Conservation (phyloP, 2,329 filamentous ascomycete genomes). For the Penicillium sp. region DNA sequence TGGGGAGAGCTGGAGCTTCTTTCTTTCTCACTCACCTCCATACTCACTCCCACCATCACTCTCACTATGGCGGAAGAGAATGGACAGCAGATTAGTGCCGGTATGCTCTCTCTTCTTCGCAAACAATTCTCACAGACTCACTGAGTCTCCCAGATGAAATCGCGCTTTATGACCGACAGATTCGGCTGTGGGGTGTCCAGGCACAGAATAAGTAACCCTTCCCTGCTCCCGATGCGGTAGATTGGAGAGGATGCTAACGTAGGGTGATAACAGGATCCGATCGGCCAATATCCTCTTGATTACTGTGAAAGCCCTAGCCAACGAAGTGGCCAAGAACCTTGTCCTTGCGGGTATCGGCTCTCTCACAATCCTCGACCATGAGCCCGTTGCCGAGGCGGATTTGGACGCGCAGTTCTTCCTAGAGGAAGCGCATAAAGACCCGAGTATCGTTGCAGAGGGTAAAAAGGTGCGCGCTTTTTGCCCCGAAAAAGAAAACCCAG, state of each 20-base stretch:
- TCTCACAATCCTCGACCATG: constrained; percentile 83
- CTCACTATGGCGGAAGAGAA: constrained; percentile 30
- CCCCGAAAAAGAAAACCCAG: background rate
- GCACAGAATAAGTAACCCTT: constrained; percentile 73
- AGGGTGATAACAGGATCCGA: constrained; percentile 67
- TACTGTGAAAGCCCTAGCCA: constrained; percentile 82
- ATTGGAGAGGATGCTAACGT: constrained; percentile 1
- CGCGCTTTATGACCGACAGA: constrained; percentile 95
- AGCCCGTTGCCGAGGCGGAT: constrained; percentile 75
- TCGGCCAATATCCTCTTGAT: constrained; percentile 88
- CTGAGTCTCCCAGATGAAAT: constrained; percentile 74
- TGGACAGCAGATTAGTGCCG: constrained; percentile 39
- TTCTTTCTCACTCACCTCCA: background rate
- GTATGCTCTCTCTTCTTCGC: constrained; percentile 22
- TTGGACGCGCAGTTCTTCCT: constrained; percentile 84
- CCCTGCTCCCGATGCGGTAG: background rate
- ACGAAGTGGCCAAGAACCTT: constrained; percentile 96
- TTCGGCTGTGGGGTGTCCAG: constrained; percentile 94
- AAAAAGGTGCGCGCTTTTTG: constrained; percentile 63
- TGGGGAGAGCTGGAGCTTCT: constrained; percentile 21
- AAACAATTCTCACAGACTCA: too few relatives aligned
- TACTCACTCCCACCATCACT: background rate
- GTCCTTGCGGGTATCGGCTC: constrained; percentile 91
- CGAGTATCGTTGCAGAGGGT: constrained; percentile 56
- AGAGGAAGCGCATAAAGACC: constrained; percentile 59